phyloP scores from a whole-genome alignment of 2,329 filamentous ascomycete species.

The Stagonosporopsis rhizophila region DNA sequence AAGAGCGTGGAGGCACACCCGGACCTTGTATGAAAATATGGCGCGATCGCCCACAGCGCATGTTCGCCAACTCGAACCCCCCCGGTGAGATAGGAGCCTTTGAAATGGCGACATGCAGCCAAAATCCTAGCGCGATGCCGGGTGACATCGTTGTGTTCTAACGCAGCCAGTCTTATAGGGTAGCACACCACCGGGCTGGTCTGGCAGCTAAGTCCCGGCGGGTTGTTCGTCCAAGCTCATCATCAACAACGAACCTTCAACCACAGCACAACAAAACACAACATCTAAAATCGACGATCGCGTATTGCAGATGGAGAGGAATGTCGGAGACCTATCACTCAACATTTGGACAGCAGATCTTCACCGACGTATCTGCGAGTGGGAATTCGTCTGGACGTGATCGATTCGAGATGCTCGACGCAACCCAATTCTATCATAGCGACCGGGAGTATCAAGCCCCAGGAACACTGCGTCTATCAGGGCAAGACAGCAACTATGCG shows the following conservation, averaged over 20 bases:
- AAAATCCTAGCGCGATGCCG: constrained; percentile 25
- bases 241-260: constrained; percentile 22
- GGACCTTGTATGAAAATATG: constrained; percentile 23
- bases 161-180: constrained; percentile 39
- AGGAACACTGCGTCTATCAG: constrained; percentile 24
- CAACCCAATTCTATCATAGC: constrained; percentile 37
- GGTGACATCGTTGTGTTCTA: constrained; percentile 22
- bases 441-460: constrained; percentile 31
- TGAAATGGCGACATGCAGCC: constrained; percentile 30
- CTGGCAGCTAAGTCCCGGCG: constrained; percentile 20
- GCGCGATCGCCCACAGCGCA: constrained; percentile 28
- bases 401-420: constrained; percentile 38
- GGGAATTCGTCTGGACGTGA: constrained; percentile 52
- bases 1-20: constrained; percentile 31
- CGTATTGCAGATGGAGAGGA: constrained; percentile 46
- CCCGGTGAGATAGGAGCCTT: constrained; percentile 21
- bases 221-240: constrained; percentile 25
- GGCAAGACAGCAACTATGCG: constrained; percentile 26
- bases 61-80: constrained; percentile 22
- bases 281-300: constrained; percentile 10
- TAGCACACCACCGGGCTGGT: constrained; percentile 34
- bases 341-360: constrained; percentile 48
- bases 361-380: constrained; percentile 46
- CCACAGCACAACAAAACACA: constrained; percentile 12
- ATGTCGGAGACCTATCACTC: constrained; percentile 44